phyloP scores from a whole-genome alignment of 1,139 yeast genomes.

The Hyphopichia khmerensis region DNA sequence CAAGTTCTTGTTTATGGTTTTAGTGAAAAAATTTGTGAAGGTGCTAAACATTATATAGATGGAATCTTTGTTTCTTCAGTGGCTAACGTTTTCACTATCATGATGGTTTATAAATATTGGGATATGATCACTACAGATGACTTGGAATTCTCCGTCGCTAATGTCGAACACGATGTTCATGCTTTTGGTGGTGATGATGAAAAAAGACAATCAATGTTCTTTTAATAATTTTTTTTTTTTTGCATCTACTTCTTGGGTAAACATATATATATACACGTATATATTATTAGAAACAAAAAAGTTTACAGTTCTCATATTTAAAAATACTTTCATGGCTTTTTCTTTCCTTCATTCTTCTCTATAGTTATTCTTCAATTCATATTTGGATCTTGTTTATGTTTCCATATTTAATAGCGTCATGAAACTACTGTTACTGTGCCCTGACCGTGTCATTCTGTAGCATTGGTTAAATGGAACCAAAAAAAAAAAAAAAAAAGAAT shows the following conservation, averaged over 20 bases:
- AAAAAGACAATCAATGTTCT: conserved; percentile 28
- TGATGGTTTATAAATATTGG: conserved; percentile 98
- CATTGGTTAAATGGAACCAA: no score
- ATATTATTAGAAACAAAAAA: no score
- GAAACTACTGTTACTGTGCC: background rate
- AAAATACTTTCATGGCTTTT: no score
- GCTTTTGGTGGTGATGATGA: conserved; percentile 33
- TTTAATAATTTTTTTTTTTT: background rate
- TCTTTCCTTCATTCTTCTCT: background rate
- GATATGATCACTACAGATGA: conserved; percentile 96
- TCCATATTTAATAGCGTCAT: background rate
- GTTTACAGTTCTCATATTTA: no score
- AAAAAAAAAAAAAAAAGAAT: no score
- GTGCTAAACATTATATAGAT: conserved; percentile 82
- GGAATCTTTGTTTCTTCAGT: conserved; percentile 84
- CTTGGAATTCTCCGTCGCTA: conserved; percentile 80
- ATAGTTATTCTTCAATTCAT: no score
- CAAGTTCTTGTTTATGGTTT: conserved; percentile 73
- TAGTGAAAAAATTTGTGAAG: conserved; percentile 62
- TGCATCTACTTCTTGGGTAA: background rate
- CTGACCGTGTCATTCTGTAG: no score
- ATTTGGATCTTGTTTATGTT: background rate
- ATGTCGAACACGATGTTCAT: conserved; percentile 40
- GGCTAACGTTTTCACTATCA: conserved; percentile 75
- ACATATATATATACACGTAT: no score